Evolutionary conservation across 257 asterid species (phyloP).

Genomic region (Solanum medicagineum): DNA sequence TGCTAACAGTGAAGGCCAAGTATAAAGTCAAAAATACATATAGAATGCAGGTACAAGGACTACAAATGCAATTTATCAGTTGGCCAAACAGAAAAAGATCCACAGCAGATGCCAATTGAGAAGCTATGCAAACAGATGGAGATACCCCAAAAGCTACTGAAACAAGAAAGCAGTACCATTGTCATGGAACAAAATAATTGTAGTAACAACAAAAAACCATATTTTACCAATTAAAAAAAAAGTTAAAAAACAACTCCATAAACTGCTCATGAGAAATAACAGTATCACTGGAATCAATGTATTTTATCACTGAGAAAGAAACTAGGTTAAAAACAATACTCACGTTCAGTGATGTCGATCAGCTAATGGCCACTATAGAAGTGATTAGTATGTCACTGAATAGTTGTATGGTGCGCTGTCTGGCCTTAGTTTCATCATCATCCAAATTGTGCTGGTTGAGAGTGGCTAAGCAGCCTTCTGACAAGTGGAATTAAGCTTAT

Average conservation of each 20-base stretch:
- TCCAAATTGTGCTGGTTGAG: slow-evolving; percentile 44
- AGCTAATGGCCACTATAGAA: slow-evolving; percentile 12
- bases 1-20: not conserved
- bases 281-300: not conserved
- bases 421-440: slow-evolving; percentile 13
- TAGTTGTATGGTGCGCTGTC: slow-evolving; percentile 1
- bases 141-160: not conserved
- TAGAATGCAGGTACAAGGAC: not conserved
- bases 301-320: not conserved
- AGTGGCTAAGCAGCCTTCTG: slow-evolving; percentile 45
- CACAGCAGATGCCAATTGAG: not conserved
- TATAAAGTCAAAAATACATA: not conserved
- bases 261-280: not conserved
- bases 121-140: not conserved
- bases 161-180: not conserved
- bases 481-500: slow-evolving; percentile 59
- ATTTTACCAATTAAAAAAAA: not conserved
- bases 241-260: not conserved
- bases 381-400: slow-evolving; percentile 4
- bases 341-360: slow-evolving; percentile 26
- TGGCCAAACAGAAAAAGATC: not conserved
- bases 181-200: not conserved
- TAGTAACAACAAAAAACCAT: not conserved
- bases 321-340: slow-evolving; percentile 15
- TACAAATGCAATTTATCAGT: not conserved